A percentile compares a stretch with the other conserved stretches of the same genome.
These are phyloP conservation scores for Apiospora saccharicola DNA, from an alignment of 2,329 filamentous ascomycete genomes.

Conservation along the genomic window DNA sequence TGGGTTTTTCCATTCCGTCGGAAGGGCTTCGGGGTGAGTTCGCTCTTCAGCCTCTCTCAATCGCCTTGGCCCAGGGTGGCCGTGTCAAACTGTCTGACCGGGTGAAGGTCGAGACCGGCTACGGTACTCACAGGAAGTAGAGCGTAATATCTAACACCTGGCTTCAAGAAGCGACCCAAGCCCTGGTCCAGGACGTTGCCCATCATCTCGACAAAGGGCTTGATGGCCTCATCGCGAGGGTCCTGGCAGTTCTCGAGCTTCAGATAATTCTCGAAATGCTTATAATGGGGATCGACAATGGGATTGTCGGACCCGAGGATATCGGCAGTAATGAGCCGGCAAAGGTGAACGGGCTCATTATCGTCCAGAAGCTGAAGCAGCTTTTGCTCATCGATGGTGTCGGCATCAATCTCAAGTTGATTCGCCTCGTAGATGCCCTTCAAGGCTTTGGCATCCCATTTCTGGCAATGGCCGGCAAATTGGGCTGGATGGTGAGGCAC, in stretches of 20 bases:
- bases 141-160: background rate
- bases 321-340: background rate
- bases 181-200: background rate
- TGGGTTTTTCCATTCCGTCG: too few species aligned
- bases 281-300: background rate
- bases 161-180: background rate
- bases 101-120: background rate
- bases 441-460: background rate
- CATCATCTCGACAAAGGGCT: background rate
- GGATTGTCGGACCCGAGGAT: background rate
- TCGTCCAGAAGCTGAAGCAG: background rate
- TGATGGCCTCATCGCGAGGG: background rate
- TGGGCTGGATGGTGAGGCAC: background rate
- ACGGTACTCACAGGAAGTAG: background rate
- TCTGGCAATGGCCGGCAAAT: background rate
- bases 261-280: background rate
- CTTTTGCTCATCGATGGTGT: background rate
- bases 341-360: background rate
- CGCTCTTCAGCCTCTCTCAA: too few species aligned
- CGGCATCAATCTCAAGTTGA: background rate
- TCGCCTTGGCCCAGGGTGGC: too few species aligned
- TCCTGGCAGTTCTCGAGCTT: background rate
- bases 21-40: too few species aligned
- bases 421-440: background rate
- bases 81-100: background rate